Percentiles rank a stretch among this genome's conserved stretches.
Evolutionary conservation across 2,329 filamentous ascomycete species (phyloP).

Genomic region (Beauveria bassiana): DNA sequence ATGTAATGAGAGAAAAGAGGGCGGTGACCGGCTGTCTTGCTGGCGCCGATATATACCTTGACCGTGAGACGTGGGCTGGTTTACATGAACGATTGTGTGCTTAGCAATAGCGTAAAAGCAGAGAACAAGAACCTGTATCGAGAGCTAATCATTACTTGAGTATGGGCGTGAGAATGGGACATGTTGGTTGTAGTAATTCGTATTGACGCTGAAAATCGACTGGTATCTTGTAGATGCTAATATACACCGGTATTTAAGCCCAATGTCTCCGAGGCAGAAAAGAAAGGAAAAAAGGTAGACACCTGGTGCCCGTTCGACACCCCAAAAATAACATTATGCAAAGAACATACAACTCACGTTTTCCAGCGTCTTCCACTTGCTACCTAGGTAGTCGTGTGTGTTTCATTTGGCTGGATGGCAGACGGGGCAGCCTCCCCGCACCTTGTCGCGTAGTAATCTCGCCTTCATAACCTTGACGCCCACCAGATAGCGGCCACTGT

Average conservation of each 20-base stretch:
- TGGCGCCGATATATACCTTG: background rate
- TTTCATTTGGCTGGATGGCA: conserved; percentile 29
- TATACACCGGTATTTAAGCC: background rate
- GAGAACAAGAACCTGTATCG: conserved; percentile 11
- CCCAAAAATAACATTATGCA: background rate
- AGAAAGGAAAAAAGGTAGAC: background rate
- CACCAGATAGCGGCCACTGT: conserved; percentile 53
- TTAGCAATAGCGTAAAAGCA: conserved; percentile 10
- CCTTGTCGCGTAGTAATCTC: conserved; percentile 63
- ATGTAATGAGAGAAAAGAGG: background rate
- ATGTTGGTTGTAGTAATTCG: background rate
- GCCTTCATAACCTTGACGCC: conserved; percentile 85
- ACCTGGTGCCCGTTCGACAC: background rate
- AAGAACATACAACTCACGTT: background rate
- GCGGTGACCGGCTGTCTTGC: background rate
- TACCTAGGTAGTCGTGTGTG: too few relatives aligned
- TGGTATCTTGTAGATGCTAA: conserved; percentile 13
- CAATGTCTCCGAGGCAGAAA: background rate
- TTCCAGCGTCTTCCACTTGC: too few relatives aligned
- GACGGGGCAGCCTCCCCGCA: conserved; percentile 57
- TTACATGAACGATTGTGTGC: background rate
- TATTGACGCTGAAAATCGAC: conserved; percentile 1
- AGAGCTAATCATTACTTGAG: background rate
- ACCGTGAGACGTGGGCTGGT: background rate
- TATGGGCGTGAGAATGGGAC: background rate